These are phyloP conservation scores for Schoenoplectus tabernaemontani DNA, from an alignment of 202 grass and related monocot species.

Conservation along the genomic window DNA sequence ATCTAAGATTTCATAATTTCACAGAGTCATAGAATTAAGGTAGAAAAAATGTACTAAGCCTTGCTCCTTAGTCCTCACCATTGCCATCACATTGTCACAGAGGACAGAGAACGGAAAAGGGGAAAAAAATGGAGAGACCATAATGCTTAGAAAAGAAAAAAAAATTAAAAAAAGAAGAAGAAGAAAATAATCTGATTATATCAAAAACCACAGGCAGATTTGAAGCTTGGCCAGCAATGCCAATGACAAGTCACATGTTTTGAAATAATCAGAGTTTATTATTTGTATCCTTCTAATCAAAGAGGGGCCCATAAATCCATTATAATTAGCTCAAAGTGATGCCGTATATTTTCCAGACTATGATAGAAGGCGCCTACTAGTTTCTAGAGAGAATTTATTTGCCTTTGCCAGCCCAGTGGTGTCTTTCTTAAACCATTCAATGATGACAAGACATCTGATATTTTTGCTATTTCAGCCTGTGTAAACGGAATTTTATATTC, in stretches of 20 bases:
- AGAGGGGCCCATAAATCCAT: background rate
- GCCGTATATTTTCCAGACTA: background rate
- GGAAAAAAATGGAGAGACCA: background rate
- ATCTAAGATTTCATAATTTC: background rate
- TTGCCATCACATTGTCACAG: too few species aligned
- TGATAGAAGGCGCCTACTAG: constrained; percentile 12
- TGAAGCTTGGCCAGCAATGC: background rate
- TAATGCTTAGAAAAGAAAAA: background rate
- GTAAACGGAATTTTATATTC: background rate
- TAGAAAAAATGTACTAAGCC: background rate
- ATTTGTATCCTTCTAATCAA: background rate
- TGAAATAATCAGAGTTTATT: background rate
- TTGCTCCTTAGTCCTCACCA: too few species aligned
- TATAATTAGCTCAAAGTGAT: background rate
- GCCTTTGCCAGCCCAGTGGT: background rate
- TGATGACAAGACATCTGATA: constrained; percentile 3
- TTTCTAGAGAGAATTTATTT: constrained; percentile 4
- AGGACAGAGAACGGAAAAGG: background rate
- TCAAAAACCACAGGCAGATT: background rate
- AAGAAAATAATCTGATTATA: background rate
- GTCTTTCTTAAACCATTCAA: background rate
- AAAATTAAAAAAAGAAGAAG: background rate
- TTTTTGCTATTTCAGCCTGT: background rate
- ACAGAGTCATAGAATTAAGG: background rate
- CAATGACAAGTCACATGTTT: background rate